A percentile compares a stretch with the other conserved stretches of the same genome.
These are phyloP conservation scores for Pleurotus ostreatus DNA, from an alignment of 768 basidiomycete genomes.

Conservation along the genomic window DNA sequence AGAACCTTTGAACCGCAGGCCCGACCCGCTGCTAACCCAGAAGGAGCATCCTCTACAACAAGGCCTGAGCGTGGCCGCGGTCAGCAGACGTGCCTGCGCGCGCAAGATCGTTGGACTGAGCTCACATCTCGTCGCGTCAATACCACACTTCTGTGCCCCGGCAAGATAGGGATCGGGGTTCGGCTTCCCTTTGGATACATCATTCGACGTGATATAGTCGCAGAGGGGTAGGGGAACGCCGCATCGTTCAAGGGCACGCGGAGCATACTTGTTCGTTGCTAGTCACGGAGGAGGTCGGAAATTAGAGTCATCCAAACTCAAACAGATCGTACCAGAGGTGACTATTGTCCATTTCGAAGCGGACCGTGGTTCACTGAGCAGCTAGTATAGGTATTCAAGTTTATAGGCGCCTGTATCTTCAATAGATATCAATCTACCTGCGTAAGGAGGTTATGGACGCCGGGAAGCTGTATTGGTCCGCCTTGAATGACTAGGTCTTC, in stretches of 20 bases:
- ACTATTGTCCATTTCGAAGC: constrained; percentile 72
- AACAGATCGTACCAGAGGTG: constrained; percentile 56
- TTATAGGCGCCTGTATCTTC: not conserved
- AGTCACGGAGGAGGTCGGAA: constrained; percentile 4
- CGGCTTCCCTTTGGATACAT: constrained; percentile 77
- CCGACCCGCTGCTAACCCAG: constrained; percentile 71
- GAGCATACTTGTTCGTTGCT: constrained; percentile 76
- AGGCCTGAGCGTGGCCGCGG: constrained; percentile 44
- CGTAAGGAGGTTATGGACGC: constrained; percentile 52
- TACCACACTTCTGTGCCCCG: constrained; percentile 60
- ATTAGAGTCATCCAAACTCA: not conserved
- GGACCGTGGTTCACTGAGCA: constrained; percentile 13
- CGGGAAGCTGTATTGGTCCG: constrained; percentile 63
- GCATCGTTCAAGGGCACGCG: constrained; percentile 60
- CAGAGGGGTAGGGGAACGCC: constrained; percentile 53
- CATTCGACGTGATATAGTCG: constrained; percentile 71
- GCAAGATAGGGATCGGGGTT: constrained; percentile 83
- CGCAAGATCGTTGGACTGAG: not conserved
- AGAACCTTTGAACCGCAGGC: constrained; percentile 74
- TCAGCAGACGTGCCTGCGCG: not conserved
- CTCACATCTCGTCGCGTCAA: constrained; percentile 56
- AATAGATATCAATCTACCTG: constrained; percentile 35
- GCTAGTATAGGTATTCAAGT: not conserved
- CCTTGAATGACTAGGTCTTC: constrained; percentile 70
- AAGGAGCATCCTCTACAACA: constrained; percentile 88